Percentiles rank a stretch among this genome's conserved stretches.
These are phyloP conservation scores for Salix suchowensis DNA, from an alignment of 345 rosid species.

Conservation along the genomic window DNA sequence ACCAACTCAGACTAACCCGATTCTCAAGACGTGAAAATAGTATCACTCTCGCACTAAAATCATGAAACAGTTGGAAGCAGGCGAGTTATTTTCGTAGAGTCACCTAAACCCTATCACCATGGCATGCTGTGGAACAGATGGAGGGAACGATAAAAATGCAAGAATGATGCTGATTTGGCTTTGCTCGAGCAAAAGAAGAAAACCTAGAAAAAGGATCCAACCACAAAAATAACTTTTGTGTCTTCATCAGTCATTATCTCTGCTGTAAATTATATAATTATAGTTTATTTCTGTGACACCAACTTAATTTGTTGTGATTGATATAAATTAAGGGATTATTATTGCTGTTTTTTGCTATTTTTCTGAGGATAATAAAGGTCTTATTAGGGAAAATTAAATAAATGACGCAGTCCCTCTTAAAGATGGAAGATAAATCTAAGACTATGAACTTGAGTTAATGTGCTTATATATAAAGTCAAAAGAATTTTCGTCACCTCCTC, in stretches of 20 bases:
- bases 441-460: too few species aligned
- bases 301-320: too few species aligned
- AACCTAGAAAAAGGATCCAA: slow-evolving; percentile 26
- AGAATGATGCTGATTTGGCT: slow-evolving; percentile 7
- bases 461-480: too few species aligned
- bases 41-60: background rate
- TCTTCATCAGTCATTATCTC: slow-evolving; percentile 42
- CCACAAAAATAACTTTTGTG: slow-evolving; percentile 37
- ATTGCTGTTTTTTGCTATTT: too few species aligned
- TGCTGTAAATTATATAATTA: background rate
- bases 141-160: background rate
- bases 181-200: background rate
- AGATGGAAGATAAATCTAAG: too few species aligned
- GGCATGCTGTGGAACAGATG: background rate
- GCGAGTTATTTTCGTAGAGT: background rate
- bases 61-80: background rate
- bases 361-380: too few species aligned
- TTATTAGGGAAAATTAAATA: too few species aligned
- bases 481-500: too few species aligned
- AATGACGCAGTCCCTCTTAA: too few species aligned
- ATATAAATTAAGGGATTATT: too few species aligned
- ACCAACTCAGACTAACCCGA: slow-evolving; percentile 13
- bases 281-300: slow-evolving; percentile 2
- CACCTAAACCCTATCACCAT: slow-evolving; percentile 7
- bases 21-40: background rate